Conservation (phyloP, 345 rosid genomes). For the Capsella bursapastoris region DNA sequence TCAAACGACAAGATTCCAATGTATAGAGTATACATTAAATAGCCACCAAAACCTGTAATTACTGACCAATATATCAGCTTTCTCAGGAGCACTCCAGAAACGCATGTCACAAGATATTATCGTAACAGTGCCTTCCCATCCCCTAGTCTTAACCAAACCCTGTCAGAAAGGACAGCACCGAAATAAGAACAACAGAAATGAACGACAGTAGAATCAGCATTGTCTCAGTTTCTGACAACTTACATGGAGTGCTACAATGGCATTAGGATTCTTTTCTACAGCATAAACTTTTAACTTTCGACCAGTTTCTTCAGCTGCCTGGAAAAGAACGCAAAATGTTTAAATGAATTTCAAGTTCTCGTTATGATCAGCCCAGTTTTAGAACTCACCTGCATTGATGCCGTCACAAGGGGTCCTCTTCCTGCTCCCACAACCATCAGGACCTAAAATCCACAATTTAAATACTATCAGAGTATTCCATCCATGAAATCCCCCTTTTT, state of each 20-base stretch:
- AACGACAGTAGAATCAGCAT: constrained; percentile 21
- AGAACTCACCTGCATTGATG: constrained; percentile 70
- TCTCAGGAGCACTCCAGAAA: constrained; percentile 88
- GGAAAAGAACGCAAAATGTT: constrained; percentile 23
- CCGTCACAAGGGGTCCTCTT: constrained; percentile 86
- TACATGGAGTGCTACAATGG: constrained; percentile 83
- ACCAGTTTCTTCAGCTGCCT: constrained; percentile 92
- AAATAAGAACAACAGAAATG: constrained; percentile 41
- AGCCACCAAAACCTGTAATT: constrained; percentile 16
- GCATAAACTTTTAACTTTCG: constrained; percentile 80
- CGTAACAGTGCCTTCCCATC: constrained; percentile 81
- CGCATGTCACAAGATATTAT: constrained; percentile 96
- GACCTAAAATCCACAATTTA: constrained; percentile 47
- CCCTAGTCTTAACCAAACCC: constrained; percentile 1
- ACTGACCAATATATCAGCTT: constrained; percentile 90
- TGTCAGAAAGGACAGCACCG: constrained; percentile 7
- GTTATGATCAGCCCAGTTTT: neutral
- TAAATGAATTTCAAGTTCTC: constrained; percentile 22
- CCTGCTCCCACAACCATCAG: constrained; percentile 98
- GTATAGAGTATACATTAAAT: neutral
- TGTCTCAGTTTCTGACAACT: constrained; percentile 41
- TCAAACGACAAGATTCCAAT: constrained; percentile 20
- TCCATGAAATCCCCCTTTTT: neutral
- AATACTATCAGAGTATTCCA: neutral
- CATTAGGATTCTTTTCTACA: constrained; percentile 91